Percentiles rank a stretch among this genome's conserved stretches.
Evolutionary conservation across 257 asterid species (phyloP).

Genomic region (Gardenia jasminoides): DNA sequence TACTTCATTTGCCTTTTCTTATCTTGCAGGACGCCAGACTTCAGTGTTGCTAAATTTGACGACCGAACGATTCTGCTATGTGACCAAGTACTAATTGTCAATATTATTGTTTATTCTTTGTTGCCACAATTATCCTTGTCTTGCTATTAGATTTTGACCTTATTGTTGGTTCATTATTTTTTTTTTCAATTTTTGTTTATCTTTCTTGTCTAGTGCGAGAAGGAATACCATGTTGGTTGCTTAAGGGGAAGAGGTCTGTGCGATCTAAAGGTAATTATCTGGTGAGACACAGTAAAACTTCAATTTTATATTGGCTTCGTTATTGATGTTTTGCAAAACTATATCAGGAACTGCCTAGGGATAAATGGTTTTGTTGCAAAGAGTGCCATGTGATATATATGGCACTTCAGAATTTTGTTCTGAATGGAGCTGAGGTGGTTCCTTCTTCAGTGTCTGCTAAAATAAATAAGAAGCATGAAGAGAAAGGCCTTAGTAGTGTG

Average conservation of each 20-base stretch:
- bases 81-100: conserved; percentile 67
- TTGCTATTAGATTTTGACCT: conserved; percentile 2
- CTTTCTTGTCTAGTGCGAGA: conserved; percentile 69
- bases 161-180: conserved; percentile 6
- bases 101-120: conserved; percentile 11
- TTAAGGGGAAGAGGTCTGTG: conserved; percentile 74
- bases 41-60: conserved; percentile 89
- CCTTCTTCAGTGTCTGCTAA: conserved; percentile 59
- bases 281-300: not conserved
- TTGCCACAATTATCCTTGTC: not conserved
- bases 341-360: conserved; percentile 86
- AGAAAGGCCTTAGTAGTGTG: conserved; percentile 41
- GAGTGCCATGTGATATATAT: conserved; percentile 68
- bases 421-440: conserved; percentile 58
- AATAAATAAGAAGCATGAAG: conserved; percentile 48
- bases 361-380: conserved; percentile 93
- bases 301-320: not conserved
- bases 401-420: conserved; percentile 54
- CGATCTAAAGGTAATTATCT: conserved; percentile 72
- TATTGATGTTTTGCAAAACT: conserved; percentile 26
- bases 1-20: conserved; percentile 20
- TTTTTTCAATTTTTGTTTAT: conserved; percentile 5
- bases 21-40: conserved; percentile 72
- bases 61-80: conserved; percentile 90
- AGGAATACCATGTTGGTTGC: conserved; percentile 99